A percentile compares a stretch with the other conserved stretches of the same genome.
Evolutionary conservation across 1,284 basidiomycete genomes (phyloP).

Genomic region (Malassezia equina): DNA sequence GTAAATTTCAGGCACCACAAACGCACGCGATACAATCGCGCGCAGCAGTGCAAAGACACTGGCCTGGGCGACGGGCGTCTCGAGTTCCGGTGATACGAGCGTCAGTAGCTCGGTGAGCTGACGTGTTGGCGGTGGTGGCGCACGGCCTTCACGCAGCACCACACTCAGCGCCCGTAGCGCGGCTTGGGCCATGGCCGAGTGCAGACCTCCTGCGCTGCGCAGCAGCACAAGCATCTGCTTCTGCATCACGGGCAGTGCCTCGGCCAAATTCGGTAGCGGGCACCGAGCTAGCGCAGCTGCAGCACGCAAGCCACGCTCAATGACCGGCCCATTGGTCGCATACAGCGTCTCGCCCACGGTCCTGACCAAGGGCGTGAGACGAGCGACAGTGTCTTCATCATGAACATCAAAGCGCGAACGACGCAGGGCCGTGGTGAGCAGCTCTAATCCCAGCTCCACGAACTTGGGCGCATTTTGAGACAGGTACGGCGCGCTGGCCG

Average conservation of each 20-base stretch:
- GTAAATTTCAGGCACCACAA: slow-evolving; percentile 92
- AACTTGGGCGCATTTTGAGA: slow-evolving; percentile 62
- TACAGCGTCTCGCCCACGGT: slow-evolving; percentile 88
- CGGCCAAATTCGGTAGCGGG: slow-evolving; percentile 66
- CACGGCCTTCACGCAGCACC: slow-evolving; percentile 59
- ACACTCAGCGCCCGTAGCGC: slow-evolving; percentile 76
- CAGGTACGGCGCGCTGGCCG: slow-evolving; percentile 35
- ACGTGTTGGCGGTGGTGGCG: slow-evolving; percentile 70
- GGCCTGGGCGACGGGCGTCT: slow-evolving; percentile 72
- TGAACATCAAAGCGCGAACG: slow-evolving; percentile 76
- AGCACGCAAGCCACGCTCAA: slow-evolving; percentile 70
- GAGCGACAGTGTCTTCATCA: slow-evolving; percentile 61
- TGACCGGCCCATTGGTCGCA: slow-evolving; percentile 66
- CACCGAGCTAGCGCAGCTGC: slow-evolving; percentile 72
- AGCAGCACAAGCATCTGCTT: slow-evolving; percentile 78
- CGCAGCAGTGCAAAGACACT: slow-evolving; percentile 80
- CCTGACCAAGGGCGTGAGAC: slow-evolving; percentile 74
- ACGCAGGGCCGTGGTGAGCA: slow-evolving; percentile 77
- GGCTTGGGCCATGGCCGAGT: slow-evolving; percentile 79
- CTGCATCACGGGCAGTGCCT: slow-evolving; percentile 71
- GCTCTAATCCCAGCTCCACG: slow-evolving; percentile 79
- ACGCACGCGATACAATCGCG: slow-evolving; percentile 79
- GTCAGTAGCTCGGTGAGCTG: slow-evolving; percentile 79
- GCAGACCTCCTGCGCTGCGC: slow-evolving; percentile 71
- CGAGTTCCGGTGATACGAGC: slow-evolving; percentile 78